Conservation (phyloP, 495 filamentous ascomycete species). For the Sporormia fimetaria region DNA sequence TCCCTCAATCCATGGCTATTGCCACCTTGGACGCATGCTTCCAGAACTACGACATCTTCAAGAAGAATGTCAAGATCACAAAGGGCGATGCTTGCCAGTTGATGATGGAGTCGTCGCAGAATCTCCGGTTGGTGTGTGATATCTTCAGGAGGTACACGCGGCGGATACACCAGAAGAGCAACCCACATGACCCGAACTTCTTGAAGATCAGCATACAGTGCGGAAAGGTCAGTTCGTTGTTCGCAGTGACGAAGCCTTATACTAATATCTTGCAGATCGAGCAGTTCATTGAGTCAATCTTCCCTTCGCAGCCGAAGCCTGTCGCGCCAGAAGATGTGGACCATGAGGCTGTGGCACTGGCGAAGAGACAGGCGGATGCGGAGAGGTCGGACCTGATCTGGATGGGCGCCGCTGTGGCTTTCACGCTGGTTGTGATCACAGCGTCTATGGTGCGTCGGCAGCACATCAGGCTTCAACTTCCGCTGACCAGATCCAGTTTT, state of each 20-base stretch:
- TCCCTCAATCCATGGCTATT: constrained; percentile 98
- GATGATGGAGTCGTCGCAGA: constrained; percentile 88
- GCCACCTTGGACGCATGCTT: constrained; percentile 86
- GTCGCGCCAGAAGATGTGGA: constrained; percentile 24
- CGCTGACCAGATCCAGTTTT: constrained; percentile 40
- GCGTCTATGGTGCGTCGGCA: constrained; percentile 49
- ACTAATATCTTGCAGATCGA: constrained; percentile 56
- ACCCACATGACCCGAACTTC: constrained; percentile 85
- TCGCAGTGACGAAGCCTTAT: neutral
- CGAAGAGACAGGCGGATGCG: constrained; percentile 40
- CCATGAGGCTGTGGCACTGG: constrained; percentile 39
- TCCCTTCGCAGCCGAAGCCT: constrained; percentile 56
- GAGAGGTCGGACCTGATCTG: constrained; percentile 49
- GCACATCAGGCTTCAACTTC: neutral
- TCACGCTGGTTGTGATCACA: constrained; percentile 50
- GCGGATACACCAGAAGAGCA: constrained; percentile 87
- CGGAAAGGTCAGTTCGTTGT: constrained; percentile 59
- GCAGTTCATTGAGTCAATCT: constrained; percentile 92
- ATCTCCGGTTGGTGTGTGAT: constrained; percentile 64
- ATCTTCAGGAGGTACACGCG: constrained; percentile 66
- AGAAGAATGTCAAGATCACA: constrained; percentile 87
- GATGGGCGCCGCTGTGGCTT: constrained; percentile 50
- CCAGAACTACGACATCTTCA: constrained; percentile 79
- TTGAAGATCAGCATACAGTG: constrained; percentile 84
- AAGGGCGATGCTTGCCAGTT: constrained; percentile 86